Evolutionary conservation across 768 basidiomycete species (phyloP).

Genomic region (Suillus weaverae): DNA sequence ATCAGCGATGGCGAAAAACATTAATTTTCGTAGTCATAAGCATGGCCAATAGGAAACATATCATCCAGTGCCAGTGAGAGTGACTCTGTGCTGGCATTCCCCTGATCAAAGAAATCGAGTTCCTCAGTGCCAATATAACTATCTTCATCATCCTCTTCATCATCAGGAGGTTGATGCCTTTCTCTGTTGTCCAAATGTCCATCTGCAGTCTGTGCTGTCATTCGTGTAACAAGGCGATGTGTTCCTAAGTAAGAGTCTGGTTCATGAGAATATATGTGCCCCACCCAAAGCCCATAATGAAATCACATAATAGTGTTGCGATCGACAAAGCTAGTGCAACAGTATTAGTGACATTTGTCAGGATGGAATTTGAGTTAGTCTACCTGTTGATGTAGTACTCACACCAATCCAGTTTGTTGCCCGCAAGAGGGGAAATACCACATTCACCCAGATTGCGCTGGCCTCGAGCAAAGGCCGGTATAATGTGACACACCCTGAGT

Average conservation of each 20-base stretch:
- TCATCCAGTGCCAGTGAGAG: not conserved
- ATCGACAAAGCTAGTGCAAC: constrained; percentile 3
- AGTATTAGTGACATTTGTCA: too few relatives aligned
- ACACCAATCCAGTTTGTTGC: too few relatives aligned
- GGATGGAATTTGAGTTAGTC: not conserved
- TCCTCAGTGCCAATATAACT: not conserved
- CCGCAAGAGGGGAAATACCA: too few relatives aligned
- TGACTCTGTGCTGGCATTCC: not conserved
- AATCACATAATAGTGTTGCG: constrained; percentile 1
- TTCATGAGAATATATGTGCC: constrained; percentile 6
- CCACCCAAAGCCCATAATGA: constrained; percentile 6
- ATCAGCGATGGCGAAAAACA: not conserved
- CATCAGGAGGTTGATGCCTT: not conserved
- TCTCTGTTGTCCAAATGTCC: not conserved
- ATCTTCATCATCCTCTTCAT: not conserved
- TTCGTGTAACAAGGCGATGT: not conserved
- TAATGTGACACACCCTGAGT: too few relatives aligned
- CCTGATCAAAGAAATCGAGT: not conserved
- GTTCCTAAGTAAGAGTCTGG: not conserved
- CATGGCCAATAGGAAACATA: not conserved
- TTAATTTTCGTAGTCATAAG: not conserved
- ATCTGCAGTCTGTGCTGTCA: not conserved
- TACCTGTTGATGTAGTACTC: not conserved
- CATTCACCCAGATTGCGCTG: too few relatives aligned
- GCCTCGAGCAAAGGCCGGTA: too few relatives aligned